Evolutionary conservation across 495 filamentous ascomycete species (phyloP), one percentile per base, ranked within the genome.

Genomic region (Gamarada debralockiae): DNA sequence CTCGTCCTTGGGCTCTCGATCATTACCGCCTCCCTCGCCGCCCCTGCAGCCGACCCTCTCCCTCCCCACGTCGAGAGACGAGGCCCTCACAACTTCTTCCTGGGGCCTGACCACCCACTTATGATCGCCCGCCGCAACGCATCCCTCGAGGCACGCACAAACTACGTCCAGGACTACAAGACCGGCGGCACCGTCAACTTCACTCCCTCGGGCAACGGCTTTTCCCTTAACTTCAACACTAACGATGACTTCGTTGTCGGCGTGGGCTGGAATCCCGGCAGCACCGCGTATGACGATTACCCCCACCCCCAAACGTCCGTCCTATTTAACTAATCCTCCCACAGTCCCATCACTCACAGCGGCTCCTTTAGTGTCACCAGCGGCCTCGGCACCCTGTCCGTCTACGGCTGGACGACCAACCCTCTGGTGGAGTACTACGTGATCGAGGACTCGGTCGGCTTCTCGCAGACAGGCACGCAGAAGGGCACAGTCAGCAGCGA

Each of bases 401-500:
- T 34, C 8, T 34, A 34, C n/a, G 31, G 31, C n/a, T 34, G 31
- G 31, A 34, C 31, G 31, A 34, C 31, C 8, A 34, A 34, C 31
- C n/a, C n/a, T n/a, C n/a, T n/a, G n/a, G n/a, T n/a, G n/a, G n/a
- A n/a, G n/a, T n/a, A n/a, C n/a, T n/a, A 34, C 31, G n/a, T 34
- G 8, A 34, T 34, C 8, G 31, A 34, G 8, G 31, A 34, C n/a
- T 8, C n/a, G 31, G 31, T 34, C 8, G n/a, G n/a, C 31, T 8
- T 34, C 31, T 8, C 8, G 8, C 31, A 34, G n/a, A 34, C 31
- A n/a, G 31, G 31, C 31, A 34, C 31, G 31, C 31, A 34, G 31
- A 74, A 74, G 58, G 84, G 83, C 46, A 77, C 70, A 17, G 67
- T 86, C 37, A 63, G 60, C 39, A 72, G 64, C 36, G 85, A 87